phyloP scores from a whole-genome alignment of 179 eudicot genomes.

The Silene noctiflora region DNA sequence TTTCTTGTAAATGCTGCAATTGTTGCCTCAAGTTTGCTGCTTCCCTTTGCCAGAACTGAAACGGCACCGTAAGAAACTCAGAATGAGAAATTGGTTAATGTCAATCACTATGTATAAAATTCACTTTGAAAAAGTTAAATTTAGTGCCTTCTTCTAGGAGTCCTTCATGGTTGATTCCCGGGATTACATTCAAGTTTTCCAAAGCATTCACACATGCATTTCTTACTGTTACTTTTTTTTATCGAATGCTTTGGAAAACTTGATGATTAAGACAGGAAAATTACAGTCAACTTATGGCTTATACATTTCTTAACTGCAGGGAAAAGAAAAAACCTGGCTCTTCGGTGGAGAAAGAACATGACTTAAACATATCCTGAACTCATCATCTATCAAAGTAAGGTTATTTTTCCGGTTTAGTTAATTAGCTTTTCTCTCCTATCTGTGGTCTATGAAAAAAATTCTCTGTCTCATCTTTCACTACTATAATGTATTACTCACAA shows the following conservation, averaged over 20 bases:
- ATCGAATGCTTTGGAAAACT: background rate
- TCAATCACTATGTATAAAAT: no score
- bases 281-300: background rate
- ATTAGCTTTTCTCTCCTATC: no score
- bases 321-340: background rate
- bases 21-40: slow-evolving; percentile 64
- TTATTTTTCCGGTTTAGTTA: no score
- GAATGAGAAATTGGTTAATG: slow-evolving; percentile 14
- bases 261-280: background rate
- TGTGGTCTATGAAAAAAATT: no score
- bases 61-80: slow-evolving; percentile 13
- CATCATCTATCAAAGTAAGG: no score
- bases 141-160: background rate
- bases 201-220: background rate
- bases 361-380: background rate
- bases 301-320: background rate
- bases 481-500: background rate
- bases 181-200: background rate
- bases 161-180: background rate
- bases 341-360: background rate
- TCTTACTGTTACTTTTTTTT: background rate
- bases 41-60: slow-evolving; percentile 77
- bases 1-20: slow-evolving; percentile 59
- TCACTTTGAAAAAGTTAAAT: background rate
- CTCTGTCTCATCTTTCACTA: no score